These are phyloP conservation scores for Fomitopsis schrenkii DNA, from an alignment of 1,284 basidiomycete species.

Conservation along the genomic window DNA sequence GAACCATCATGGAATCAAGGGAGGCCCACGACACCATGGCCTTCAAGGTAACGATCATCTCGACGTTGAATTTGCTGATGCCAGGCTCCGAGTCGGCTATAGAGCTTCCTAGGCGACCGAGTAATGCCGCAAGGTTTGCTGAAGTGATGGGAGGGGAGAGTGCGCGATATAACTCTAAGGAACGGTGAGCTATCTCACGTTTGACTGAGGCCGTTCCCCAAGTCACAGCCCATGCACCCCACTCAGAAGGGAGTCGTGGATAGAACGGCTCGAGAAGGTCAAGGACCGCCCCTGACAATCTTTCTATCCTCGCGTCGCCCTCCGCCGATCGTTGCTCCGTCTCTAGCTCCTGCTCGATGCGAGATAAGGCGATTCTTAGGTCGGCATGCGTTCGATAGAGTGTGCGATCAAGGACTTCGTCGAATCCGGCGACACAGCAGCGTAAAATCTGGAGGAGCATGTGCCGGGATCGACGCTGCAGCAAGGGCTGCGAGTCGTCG, in stretches of 20 bases:
- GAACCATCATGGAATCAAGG: conserved; percentile 59
- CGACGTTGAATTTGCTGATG: conserved; percentile 80
- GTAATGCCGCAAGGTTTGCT: conserved; percentile 73
- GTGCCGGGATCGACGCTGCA: conserved; percentile 67
- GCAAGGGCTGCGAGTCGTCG: conserved; percentile 70
- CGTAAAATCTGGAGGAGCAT: conserved; percentile 82
- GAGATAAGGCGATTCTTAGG: conserved; percentile 48
- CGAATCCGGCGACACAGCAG: conserved; percentile 73
- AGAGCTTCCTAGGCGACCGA: conserved; percentile 84
- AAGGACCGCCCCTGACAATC: conserved; percentile 66
- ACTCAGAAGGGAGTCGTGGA: conserved; percentile 65
- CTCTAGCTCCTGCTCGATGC: conserved; percentile 58
- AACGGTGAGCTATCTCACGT: conserved; percentile 83
- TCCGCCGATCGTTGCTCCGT: conserved; percentile 66
- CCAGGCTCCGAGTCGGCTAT: conserved; percentile 75
- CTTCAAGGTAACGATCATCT: conserved; percentile 79
- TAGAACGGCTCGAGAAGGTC: conserved; percentile 67
- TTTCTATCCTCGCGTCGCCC: conserved; percentile 55
- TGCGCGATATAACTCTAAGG: conserved; percentile 87
- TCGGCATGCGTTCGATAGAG: conserved; percentile 40
- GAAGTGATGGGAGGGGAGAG: conserved; percentile 74
- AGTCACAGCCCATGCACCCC: conserved; percentile 77
- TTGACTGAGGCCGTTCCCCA: conserved; percentile 91
- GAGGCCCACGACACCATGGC: conserved; percentile 60
- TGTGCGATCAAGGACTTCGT: conserved; percentile 55